Conservation (phyloP, 1,284 basidiomycete genomes). For the Flammula alnicola region DNA sequence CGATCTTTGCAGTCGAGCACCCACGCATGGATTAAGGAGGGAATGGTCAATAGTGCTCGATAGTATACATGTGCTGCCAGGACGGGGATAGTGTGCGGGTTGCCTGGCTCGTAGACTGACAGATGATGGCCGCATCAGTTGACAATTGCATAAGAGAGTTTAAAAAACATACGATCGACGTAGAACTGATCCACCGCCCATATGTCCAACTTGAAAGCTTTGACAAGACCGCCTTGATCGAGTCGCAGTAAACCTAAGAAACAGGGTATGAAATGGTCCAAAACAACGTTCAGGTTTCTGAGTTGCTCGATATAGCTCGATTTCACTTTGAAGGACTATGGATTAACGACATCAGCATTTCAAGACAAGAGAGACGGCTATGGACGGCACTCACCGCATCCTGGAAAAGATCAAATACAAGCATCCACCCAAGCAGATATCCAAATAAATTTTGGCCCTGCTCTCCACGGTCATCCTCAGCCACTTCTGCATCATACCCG, state of each 20-base stretch:
- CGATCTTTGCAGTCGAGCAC: conserved; percentile 89
- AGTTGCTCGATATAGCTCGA: conserved; percentile 87
- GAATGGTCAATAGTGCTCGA: conserved; percentile 79
- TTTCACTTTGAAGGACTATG: conserved; percentile 84
- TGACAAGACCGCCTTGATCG: conserved; percentile 55
- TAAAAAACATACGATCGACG: conserved; percentile 67
- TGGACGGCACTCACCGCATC: conserved; percentile 73
- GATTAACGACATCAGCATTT: conserved; percentile 15
- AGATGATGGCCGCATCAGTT: not conserved
- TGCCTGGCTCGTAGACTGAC: conserved; percentile 67
- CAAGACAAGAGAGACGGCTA: not conserved
- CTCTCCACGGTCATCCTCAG: conserved; percentile 32
- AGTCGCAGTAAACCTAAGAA: conserved; percentile 75
- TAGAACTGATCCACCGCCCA: conserved; percentile 90
- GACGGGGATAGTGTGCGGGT: conserved; percentile 62
- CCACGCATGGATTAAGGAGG: conserved; percentile 86
- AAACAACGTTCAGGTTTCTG: conserved; percentile 70
- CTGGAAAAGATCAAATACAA: conserved; percentile 85
- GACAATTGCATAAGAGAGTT: conserved; percentile 1
- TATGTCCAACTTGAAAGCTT: conserved; percentile 74
- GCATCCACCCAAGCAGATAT: conserved; percentile 89
- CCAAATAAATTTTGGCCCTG: conserved; percentile 52
- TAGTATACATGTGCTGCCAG: conserved; percentile 92
- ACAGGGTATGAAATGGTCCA: conserved; percentile 72
- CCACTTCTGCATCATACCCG: conserved; percentile 38